Base-by-base conservation (phyloP, 768 basidiomycete species). In the Paxillus rubicundulus region DNA sequence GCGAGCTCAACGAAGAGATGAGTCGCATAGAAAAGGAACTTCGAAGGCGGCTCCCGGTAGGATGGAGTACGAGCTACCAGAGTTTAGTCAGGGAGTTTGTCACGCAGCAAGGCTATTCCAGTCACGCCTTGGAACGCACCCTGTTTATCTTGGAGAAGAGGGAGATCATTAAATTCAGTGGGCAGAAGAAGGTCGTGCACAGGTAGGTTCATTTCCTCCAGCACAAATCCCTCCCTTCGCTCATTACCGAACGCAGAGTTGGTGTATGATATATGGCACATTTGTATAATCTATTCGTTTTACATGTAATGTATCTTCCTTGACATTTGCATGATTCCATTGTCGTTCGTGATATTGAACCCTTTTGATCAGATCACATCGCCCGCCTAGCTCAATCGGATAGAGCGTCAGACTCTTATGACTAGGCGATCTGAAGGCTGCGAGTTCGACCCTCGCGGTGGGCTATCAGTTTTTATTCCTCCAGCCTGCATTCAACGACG, bases 31-130 rank as follows among this genome's bases (percentile, higher is more conserved):
- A 96, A 66, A 85, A 86, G 62, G 94, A 96, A 67, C 74, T 96
- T 37, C 75, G 85, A 48, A 75, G 91, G 58, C 76, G 93, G 44
- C 73, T 97, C 56, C 94, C 93, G 2, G 86, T 97, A 43, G 95
- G 96, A 3, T 98, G 95, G 93, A 93, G 87, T 57, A 98, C 95
- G 54, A 95, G 92, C 62, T 98, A 98, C 65, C 90, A 95, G 69
- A 90, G 87, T 61, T 77, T 99, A 42, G 82, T 94, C 33, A 82
- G 87, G 55, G 96, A 98, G 72, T 98, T 98, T 65, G 94, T 97
- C 7, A 86, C 83, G 9, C 87, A 92, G 60, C 93, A 98, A 67
- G 91, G 92, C 4, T 97, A 87, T 66, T 88, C 89, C 34, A 85
- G 80, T 56, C 92, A 94, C 70, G 90, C 95, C 18, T 78, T 98